Evolutionary conservation across 2,329 filamentous ascomycete species (phyloP).

Genomic region (Ilyonectria sp.): DNA sequence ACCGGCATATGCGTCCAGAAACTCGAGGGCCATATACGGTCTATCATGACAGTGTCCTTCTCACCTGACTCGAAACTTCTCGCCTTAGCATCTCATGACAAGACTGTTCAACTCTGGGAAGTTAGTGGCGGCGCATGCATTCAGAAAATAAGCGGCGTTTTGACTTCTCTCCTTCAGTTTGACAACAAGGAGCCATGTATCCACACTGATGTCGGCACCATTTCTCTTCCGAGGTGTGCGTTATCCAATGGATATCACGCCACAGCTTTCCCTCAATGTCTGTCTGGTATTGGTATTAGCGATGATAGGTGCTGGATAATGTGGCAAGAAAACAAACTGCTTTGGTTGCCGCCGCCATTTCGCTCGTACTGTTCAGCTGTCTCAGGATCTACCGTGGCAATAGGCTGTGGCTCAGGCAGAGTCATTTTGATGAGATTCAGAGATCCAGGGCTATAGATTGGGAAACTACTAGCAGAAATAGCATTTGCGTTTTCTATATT

Average conservation of each 20-base stretch:
- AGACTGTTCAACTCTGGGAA: neutral
- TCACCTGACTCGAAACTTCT: neutral
- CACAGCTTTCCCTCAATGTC: neutral
- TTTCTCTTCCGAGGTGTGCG: neutral
- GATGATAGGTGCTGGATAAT: neutral
- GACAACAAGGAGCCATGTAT: neutral
- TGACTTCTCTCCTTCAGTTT: neutral
- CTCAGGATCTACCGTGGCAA: neutral
- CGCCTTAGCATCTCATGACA: neutral
- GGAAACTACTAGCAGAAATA: neutral
- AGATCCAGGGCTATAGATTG: neutral
- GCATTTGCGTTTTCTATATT: no score
- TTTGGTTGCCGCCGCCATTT: conserved; percentile 2
- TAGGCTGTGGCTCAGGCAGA: conserved; percentile 3
- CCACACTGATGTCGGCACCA: neutral
- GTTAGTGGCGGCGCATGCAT: neutral
- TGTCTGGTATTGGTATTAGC: conserved; percentile 5
- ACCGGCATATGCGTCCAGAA: neutral
- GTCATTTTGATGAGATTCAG: neutral
- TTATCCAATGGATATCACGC: neutral
- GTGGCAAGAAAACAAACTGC: conserved; percentile 1
- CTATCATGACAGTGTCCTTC: no score
- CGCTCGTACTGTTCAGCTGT: neutral
- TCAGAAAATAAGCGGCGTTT: neutral
- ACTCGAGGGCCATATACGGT: no score